Evolutionary conservation across 2,329 filamentous ascomycete species (phyloP), one percentile per base, ranked within the genome.

Genomic region (Alternaria sp.): DNA sequence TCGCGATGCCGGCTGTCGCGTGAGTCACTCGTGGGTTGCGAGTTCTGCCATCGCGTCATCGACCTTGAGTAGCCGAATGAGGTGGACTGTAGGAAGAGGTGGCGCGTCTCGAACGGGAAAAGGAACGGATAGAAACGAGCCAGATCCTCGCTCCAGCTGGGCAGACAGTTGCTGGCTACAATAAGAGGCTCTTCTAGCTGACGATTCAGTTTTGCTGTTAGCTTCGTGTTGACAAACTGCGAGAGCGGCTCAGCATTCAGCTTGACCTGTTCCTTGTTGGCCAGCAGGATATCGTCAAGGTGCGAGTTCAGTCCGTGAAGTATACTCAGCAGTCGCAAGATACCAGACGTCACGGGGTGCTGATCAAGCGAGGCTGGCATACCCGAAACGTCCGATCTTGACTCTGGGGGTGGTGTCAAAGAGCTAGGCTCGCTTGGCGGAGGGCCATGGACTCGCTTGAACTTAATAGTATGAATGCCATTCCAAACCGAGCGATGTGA

Each of bases 21-120:
- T 55, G 86, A 88, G 59, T 97, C 93, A 64, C 92, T 93, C 23
- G 89, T 86, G 23, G 88, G 86, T 74, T 97, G 93, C 1, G 91
- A 88, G 71, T 92, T 97, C 79, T 98, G 95, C 96, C 96, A 99
- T 75, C 94, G 88, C 59, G 90, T 90, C 95, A 99, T 98, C 17
- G 95, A 97, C 62, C 95, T 88, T 40, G 94, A 94, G 80, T 99
- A 99, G 23, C 95, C 95, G 74, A 99, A 99, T 0, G 95, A 97
- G 0, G 96, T 99, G 2, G 94, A 99, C 78, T 98, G 95, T 33
- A 99, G 81, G 84, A 99, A 99, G 36, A 99, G 82, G 78, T 99
- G 94, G 11, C 95, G 88, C 1, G 95, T 98, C 81, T 99, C 95
- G 71, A 99, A 99, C 2, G 95, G 95, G 76, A 99, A 99, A 11